A percentile compares a stretch with the other conserved stretches of the same genome.
Evolutionary conservation across 1,284 basidiomycete species (phyloP).

Genomic region (Apiotrichum siamense): DNA sequence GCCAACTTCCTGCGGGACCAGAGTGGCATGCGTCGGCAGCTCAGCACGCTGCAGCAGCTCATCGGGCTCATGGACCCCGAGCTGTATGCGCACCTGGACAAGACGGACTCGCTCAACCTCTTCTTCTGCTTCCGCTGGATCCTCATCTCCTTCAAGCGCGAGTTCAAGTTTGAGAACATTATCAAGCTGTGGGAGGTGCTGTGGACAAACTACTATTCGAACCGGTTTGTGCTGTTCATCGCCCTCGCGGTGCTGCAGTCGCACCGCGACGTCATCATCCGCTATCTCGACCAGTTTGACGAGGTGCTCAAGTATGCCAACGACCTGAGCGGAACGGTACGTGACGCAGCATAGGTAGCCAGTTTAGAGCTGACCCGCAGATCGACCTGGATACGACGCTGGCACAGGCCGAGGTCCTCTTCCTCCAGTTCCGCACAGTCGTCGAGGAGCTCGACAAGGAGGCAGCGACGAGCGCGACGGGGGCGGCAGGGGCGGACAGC

Average conservation of each 20-base stretch:
- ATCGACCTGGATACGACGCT: slow-evolving; percentile 88
- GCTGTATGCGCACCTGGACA: slow-evolving; percentile 76
- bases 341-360: slow-evolving; percentile 8
- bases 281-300: slow-evolving; percentile 75
- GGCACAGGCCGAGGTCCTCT: slow-evolving; percentile 88
- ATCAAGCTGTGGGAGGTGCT: slow-evolving; percentile 85
- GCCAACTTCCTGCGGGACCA: slow-evolving; percentile 94
- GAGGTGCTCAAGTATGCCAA: slow-evolving; percentile 85
- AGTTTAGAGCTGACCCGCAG: slow-evolving; percentile 15
- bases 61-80: slow-evolving; percentile 92
- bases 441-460: slow-evolving; percentile 71
- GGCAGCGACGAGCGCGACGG: background rate
- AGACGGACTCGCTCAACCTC: slow-evolving; percentile 81
- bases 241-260: slow-evolving; percentile 89
- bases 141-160: slow-evolving; percentile 82
- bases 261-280: slow-evolving; percentile 85
- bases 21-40: slow-evolving; percentile 92
- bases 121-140: slow-evolving; percentile 95
- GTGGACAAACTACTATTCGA: slow-evolving; percentile 89
- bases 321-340: slow-evolving; percentile 74
- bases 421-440: slow-evolving; percentile 53
- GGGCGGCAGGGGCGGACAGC: background rate
- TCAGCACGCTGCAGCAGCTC: slow-evolving; percentile 81
- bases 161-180: slow-evolving; percentile 86
- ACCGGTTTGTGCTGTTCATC: slow-evolving; percentile 84